These are phyloP conservation scores for Polyporus tsugae DNA, from an alignment of 1,284 basidiomycete species.

Conservation along the genomic window DNA sequence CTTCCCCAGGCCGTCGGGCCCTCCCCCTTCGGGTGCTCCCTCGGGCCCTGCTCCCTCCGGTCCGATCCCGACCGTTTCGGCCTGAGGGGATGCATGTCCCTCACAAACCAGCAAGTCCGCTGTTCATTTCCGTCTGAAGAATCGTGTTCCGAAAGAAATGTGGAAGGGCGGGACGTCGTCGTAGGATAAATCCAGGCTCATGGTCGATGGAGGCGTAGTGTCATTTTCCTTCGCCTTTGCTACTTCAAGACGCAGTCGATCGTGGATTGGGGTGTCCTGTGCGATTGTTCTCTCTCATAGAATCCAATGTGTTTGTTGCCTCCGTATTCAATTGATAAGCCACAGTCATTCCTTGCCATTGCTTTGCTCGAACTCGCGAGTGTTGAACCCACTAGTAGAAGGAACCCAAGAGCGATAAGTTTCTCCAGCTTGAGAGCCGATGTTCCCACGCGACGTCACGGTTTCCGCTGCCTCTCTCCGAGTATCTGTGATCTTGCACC, in stretches of 20 bases:
- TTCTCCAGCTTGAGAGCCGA: too few relatives aligned
- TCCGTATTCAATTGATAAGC: background rate
- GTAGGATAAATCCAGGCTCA: background rate
- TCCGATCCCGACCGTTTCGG: background rate
- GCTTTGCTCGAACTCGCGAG: background rate
- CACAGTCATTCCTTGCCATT: background rate
- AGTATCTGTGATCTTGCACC: too few relatives aligned
- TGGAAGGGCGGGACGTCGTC: background rate
- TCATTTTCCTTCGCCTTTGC: background rate
- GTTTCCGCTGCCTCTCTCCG: too few relatives aligned
- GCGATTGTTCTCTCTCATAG: background rate
- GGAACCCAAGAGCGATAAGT: too few relatives aligned
- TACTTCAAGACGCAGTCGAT: background rate
- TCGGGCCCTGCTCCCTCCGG: background rate
- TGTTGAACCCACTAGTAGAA: too few relatives aligned
- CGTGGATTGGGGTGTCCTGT: background rate
- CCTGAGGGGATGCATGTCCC: background rate
- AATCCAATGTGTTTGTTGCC: background rate
- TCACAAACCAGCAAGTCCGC: background rate
- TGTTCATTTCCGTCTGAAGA: background rate
- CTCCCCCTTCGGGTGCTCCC: background rate
- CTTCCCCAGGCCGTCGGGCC: background rate
- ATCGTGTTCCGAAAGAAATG: background rate
- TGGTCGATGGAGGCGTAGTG: background rate
- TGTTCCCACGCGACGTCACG: too few relatives aligned